Conservation (phyloP, 129 eudicot genomes). For the Flaveria bidentis region DNA sequence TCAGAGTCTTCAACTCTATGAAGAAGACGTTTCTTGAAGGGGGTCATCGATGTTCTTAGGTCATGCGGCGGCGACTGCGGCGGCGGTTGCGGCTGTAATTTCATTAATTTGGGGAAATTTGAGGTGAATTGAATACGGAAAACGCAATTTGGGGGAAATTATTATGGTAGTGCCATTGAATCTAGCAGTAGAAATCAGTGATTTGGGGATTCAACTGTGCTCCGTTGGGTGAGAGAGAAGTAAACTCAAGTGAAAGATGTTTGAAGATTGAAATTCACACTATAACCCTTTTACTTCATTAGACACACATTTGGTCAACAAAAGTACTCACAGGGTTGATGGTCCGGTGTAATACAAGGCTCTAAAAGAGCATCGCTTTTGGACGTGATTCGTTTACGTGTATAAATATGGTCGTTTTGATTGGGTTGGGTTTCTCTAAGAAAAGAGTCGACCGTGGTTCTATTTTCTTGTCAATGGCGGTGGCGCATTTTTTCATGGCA, state of each 20-base stretch:
- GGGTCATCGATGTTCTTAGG: conserved; percentile 33
- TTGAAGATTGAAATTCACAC: conserved; percentile 17
- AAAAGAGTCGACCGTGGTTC: no score
- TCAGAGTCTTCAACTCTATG: conserved; percentile 41
- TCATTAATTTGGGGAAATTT: conserved; percentile 33
- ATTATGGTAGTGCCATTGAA: conserved; percentile 16
- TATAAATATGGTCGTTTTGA: no score
- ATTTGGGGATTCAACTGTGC: conserved; percentile 25
- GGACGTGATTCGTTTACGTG: no score
- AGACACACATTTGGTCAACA: conserved; percentile 2
- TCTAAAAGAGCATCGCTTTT: no score
- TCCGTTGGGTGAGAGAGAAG: conserved; percentile 26
- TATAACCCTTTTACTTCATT: neutral
- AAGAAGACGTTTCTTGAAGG: conserved; percentile 46
- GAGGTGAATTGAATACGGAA: conserved; percentile 6
- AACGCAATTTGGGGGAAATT: neutral
- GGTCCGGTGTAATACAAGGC: no score
- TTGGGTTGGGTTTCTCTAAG: no score
- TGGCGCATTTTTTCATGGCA: no score
- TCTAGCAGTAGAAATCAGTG: conserved; percentile 20
- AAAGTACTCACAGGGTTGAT: neutral
- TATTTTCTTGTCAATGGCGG: no score
- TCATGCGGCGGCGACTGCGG: conserved; percentile 31
- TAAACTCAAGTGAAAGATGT: conserved; percentile 12
- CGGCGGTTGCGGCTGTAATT: conserved; percentile 19